Evolutionary conservation across 352 stramenopile species (phyloP).

Genomic region (Phytophthora pinifolia): DNA sequence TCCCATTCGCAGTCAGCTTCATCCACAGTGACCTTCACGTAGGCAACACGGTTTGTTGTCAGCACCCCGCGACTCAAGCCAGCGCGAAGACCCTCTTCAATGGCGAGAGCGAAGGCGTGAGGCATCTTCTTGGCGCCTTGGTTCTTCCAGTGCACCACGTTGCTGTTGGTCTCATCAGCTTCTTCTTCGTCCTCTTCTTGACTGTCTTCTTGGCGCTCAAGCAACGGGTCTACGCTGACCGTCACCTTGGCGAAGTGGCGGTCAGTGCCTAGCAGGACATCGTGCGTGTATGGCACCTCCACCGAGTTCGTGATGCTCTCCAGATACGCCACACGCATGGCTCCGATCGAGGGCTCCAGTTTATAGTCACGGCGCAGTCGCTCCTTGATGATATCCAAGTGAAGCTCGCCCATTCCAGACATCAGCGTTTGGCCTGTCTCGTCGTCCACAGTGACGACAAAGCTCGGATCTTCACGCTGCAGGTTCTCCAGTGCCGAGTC

Average conservation of each 20-base stretch:
- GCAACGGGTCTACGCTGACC: slow-evolving; percentile 49
- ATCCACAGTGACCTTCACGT: slow-evolving; percentile 66
- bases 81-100: slow-evolving; percentile 65
- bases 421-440: slow-evolving; percentile 98
- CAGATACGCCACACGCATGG: slow-evolving; percentile 90
- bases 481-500: slow-evolving; percentile 77
- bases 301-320: slow-evolving; percentile 71
- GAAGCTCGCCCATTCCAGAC: slow-evolving; percentile 94
- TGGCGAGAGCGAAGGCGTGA: slow-evolving; percentile 59
- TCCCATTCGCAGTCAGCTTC: slow-evolving; percentile 61
- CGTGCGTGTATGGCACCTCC: slow-evolving; percentile 51
- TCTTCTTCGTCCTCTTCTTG: slow-evolving; percentile 16
- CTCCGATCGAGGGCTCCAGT: slow-evolving; percentile 79
- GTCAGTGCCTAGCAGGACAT: slow-evolving; percentile 68
- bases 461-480: slow-evolving; percentile 95
- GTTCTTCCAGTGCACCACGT: slow-evolving; percentile 61
- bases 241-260: slow-evolving; percentile 72
- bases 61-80: slow-evolving; percentile 62
- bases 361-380: slow-evolving; percentile 90
- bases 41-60: slow-evolving; percentile 59
- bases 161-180: slow-evolving; percentile 41
- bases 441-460: slow-evolving; percentile 94
- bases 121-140: slow-evolving; percentile 55
- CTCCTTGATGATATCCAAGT: slow-evolving; percentile 94
- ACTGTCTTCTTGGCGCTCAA: slow-evolving; percentile 34